Conservation (phyloP, 768 basidiomycete genomes). For the Collybiopsis confluens region DNA sequence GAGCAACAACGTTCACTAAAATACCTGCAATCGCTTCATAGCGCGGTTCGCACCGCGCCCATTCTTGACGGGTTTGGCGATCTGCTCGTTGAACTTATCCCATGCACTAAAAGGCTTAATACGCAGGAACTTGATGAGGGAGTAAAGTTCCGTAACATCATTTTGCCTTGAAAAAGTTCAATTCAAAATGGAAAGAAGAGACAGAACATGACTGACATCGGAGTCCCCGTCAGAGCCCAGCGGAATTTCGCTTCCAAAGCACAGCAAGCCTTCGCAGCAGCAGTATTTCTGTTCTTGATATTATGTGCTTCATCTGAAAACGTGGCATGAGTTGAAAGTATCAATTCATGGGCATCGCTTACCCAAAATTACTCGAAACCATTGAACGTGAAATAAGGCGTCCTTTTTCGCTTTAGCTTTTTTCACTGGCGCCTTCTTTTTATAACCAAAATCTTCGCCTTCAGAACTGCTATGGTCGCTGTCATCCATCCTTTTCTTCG, state of each 20-base stretch:
- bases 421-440: conserved; percentile 32
- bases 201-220: conserved; percentile 44
- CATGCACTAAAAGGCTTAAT: conserved; percentile 79
- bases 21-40: conserved; percentile 80
- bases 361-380: conserved; percentile 88
- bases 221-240: conserved; percentile 88
- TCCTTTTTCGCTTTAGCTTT: conserved; percentile 44
- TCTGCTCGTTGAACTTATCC: conserved; percentile 72
- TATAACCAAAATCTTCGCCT: conserved; percentile 41
- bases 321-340: too few species aligned
- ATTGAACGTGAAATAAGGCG: conserved; percentile 74
- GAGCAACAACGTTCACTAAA: neutral
- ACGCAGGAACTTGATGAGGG: conserved; percentile 84
- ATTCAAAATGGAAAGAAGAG: conserved; percentile 7
- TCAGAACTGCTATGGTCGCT: conserved; percentile 36
- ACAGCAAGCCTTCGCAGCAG: conserved; percentile 74
- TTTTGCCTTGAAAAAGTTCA: conserved; percentile 61
- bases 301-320: conserved; percentile 84
- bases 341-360: conserved; percentile 20
- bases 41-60: conserved; percentile 58
- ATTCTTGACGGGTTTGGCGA: conserved; percentile 74
- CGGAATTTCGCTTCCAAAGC: conserved; percentile 64
- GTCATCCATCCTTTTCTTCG: conserved; percentile 31
- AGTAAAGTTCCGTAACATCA: conserved; percentile 83
- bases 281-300: conserved; percentile 84